Conservation (phyloP, 768 basidiomycete genomes). For the Lentinula raphanica region DNA sequence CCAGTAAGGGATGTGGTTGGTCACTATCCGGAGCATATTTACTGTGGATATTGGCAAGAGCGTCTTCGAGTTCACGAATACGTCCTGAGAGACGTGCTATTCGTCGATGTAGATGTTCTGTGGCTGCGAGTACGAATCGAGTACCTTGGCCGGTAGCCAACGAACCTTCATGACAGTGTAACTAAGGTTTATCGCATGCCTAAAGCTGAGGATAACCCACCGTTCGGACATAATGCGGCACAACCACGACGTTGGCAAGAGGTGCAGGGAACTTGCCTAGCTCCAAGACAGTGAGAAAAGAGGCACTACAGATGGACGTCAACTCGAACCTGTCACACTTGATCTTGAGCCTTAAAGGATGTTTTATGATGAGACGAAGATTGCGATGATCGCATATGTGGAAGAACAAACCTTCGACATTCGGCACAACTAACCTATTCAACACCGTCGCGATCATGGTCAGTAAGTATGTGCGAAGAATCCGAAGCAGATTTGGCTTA, state of each 20-base stretch:
- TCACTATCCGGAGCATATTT: constrained; percentile 30
- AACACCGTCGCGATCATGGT: constrained; percentile 1
- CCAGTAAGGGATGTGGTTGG: constrained; percentile 34
- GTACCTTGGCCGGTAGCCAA: constrained; percentile 50
- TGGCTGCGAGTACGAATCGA: constrained; percentile 39
- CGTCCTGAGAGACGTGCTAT: constrained; percentile 32
- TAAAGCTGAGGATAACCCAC: background rate
- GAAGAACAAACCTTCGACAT: constrained; percentile 2
- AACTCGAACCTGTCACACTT: constrained; percentile 2
- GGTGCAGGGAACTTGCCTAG: constrained; percentile 5
- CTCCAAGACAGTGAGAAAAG: background rate
- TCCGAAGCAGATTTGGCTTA: background rate
- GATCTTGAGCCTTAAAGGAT: constrained; percentile 1
- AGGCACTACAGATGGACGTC: background rate
- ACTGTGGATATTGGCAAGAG: constrained; percentile 29
- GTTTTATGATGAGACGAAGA: background rate
- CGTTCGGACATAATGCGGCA: constrained; percentile 11
- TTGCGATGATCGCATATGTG: constrained; percentile 6
- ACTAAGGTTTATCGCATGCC: background rate
- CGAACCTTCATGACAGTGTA: constrained; percentile 29
- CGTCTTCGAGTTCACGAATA: constrained; percentile 36
- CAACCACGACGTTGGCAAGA: constrained; percentile 10
- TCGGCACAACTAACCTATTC: constrained; percentile 7
- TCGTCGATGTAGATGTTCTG: constrained; percentile 34
- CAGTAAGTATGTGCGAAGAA: background rate